Evolutionary conservation across 257 asterid genomes (phyloP).

Genomic region (Lycium barbarum): DNA sequence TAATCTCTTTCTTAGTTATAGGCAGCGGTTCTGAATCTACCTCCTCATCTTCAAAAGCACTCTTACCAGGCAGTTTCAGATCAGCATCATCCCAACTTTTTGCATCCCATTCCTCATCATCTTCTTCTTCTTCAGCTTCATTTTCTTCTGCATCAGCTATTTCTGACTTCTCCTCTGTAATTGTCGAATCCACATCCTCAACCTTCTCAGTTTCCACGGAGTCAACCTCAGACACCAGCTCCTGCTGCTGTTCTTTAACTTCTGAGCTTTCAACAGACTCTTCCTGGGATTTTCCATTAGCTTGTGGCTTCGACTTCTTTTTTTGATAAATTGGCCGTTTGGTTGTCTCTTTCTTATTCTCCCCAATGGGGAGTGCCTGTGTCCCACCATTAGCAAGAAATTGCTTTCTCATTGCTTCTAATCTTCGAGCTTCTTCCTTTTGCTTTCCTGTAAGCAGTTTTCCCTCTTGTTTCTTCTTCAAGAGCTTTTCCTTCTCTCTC

Average conservation of each 20-base stretch:
- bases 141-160: conserved; percentile 57
- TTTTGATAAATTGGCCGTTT: conserved; percentile 79
- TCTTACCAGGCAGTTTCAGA: conserved; percentile 77
- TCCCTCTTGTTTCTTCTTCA: conserved; percentile 87
- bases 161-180: conserved; percentile 50
- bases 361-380: conserved; percentile 54
- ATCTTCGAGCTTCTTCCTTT: conserved; percentile 89
- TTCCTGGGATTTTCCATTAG: conserved; percentile 61
- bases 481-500: conserved; percentile 80
- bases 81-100: conserved; percentile 98
- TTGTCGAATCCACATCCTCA: conserved; percentile 37
- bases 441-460: conserved; percentile 83
- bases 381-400: conserved; percentile 70
- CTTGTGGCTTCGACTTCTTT: conserved; percentile 71
- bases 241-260: conserved; percentile 50
- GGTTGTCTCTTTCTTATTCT: conserved; percentile 54
- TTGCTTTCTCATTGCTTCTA: conserved; percentile 88
- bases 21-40: conserved; percentile 76
- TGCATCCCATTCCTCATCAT: conserved; percentile 96
- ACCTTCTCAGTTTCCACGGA: conserved; percentile 44
- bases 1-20: conserved; percentile 60
- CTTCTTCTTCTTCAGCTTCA: conserved; percentile 64
- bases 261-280: conserved; percentile 55
- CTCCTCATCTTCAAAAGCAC: conserved; percentile 89
- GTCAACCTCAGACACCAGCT: conserved; percentile 47